Evolutionary conservation across 1,284 basidiomycete genomes (phyloP).

Genomic region (Ustilago tritici): DNA sequence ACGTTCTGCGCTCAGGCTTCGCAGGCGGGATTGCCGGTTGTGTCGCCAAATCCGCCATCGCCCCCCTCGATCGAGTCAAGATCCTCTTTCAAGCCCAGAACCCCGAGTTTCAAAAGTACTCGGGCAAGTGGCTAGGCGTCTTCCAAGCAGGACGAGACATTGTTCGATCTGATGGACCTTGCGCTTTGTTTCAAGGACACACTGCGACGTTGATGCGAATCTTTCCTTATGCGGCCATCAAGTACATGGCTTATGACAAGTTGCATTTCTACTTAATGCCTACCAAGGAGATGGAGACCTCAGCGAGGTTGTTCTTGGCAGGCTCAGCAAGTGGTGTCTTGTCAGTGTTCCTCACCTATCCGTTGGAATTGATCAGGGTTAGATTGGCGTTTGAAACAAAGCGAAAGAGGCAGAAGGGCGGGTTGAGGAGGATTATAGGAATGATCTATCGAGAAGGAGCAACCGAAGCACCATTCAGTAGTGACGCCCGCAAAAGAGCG

Average conservation of each 20-base stretch:
- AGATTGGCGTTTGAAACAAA: slow-evolving; percentile 91
- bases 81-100: slow-evolving; percentile 98
- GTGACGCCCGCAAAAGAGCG: slow-evolving; percentile 61
- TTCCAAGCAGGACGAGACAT: slow-evolving; percentile 85
- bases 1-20: slow-evolving; percentile 82
- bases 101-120: slow-evolving; percentile 90
- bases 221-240: slow-evolving; percentile 97
- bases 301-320: slow-evolving; percentile 83
- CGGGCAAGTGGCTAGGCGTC: slow-evolving; percentile 86
- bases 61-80: slow-evolving; percentile 97
- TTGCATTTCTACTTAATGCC: slow-evolving; percentile 86
- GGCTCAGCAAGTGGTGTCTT: slow-evolving; percentile 88
- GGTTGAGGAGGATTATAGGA: slow-evolving; percentile 54
- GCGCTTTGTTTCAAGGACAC: slow-evolving; percentile 93
- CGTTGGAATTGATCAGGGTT: slow-evolving; percentile 93
- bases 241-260: slow-evolving; percentile 97
- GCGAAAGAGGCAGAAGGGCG: slow-evolving; percentile 64
- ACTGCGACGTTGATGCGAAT: slow-evolving; percentile 82
- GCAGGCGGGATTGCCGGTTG: slow-evolving; percentile 94
- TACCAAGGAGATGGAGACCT: slow-evolving; percentile 81
- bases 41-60: slow-evolving; percentile 95
- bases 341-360: slow-evolving; percentile 92
- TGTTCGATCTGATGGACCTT: slow-evolving; percentile 78
- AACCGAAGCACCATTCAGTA: slow-evolving; percentile 63
- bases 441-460: slow-evolving; percentile 67